Evolutionary conservation across 306 rosid species (phyloP).

Genomic region (Casuarina cunninghamiana): DNA sequence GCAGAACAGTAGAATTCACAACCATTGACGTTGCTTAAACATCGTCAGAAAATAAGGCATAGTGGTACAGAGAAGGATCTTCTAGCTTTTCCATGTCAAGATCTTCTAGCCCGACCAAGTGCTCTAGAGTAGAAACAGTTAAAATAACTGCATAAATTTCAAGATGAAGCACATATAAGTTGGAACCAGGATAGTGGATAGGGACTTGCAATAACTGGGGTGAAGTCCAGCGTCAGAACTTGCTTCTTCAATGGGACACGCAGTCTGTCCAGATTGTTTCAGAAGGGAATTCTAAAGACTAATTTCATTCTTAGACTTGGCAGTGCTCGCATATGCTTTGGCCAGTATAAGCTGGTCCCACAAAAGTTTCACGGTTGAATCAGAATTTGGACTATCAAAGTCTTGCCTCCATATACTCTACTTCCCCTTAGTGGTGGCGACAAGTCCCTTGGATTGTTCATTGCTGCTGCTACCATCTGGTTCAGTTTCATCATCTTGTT

Average conservation of each 20-base stretch:
- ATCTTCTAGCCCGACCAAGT: slow-evolving; percentile 71
- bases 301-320: slow-evolving; percentile 73
- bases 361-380: slow-evolving; percentile 90
- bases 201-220: slow-evolving; percentile 55
- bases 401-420: slow-evolving; percentile 96
- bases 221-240: slow-evolving; percentile 80
- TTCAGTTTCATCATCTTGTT: slow-evolving; percentile 67
- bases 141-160: slow-evolving; percentile 36
- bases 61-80: slow-evolving; percentile 83
- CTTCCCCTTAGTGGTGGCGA: slow-evolving; percentile 64
- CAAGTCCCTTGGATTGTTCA: slow-evolving; percentile 65
- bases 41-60: slow-evolving; percentile 94
- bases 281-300: slow-evolving; percentile 58
- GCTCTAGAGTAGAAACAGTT: slow-evolving; percentile 55
- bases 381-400: slow-evolving; percentile 82
- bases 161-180: slow-evolving; percentile 21
- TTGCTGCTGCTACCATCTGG: slow-evolving; percentile 64
- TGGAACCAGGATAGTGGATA: slow-evolving; percentile 26
- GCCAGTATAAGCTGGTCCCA: slow-evolving; percentile 97
- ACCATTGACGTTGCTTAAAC: slow-evolving; percentile 93
- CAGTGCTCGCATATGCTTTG: slow-evolving; percentile 77
- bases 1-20: slow-evolving; percentile 82
- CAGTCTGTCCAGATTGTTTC: slow-evolving; percentile 61
- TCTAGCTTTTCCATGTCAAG: slow-evolving; percentile 58
- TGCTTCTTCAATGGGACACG: slow-evolving; percentile 78